phyloP scores from a whole-genome alignment of 176 grass and related monocot species.

The Leersia perrieri region DNA sequence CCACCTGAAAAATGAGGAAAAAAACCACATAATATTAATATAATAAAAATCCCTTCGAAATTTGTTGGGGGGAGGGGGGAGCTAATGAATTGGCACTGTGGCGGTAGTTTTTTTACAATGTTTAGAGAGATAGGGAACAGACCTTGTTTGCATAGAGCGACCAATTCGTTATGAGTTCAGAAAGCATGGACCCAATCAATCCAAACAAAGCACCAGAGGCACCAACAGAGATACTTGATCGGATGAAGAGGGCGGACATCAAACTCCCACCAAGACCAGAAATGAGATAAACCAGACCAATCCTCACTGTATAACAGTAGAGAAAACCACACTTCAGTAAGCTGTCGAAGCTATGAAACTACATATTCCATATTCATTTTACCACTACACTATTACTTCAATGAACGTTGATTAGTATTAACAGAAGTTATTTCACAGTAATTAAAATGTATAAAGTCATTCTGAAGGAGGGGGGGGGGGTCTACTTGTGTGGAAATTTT shows the following conservation, averaged over 20 bases:
- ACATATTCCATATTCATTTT: background rate
- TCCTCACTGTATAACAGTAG: conserved; percentile 44
- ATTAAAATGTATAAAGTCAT: background rate
- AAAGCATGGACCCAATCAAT: conserved; percentile 86
- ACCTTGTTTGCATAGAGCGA: conserved; percentile 94
- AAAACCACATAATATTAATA: conserved; percentile 5
- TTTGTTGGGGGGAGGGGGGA: background rate
- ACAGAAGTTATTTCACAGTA: background rate
- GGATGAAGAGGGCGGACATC: conserved; percentile 78
- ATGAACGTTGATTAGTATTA: background rate
- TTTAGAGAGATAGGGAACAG: background rate
- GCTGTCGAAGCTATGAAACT: background rate
- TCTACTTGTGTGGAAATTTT: background rate
- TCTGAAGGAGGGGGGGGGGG: no score
- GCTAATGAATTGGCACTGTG: background rate
- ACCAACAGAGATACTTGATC: conserved; percentile 72
- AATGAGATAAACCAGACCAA: conserved; percentile 67
- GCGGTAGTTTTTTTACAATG: background rate
- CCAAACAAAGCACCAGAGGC: conserved; percentile 91
- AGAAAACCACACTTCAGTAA: conserved; percentile 6
- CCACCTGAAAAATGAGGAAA: conserved; percentile 43
- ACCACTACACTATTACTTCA: background rate
- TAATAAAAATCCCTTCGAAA: background rate
- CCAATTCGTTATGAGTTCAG: conserved; percentile 93
- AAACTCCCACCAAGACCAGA: conserved; percentile 84